Evolutionary conservation across 2,329 filamentous ascomycete species (phyloP).

Genomic region (Chalaropsis thielavioides): DNA sequence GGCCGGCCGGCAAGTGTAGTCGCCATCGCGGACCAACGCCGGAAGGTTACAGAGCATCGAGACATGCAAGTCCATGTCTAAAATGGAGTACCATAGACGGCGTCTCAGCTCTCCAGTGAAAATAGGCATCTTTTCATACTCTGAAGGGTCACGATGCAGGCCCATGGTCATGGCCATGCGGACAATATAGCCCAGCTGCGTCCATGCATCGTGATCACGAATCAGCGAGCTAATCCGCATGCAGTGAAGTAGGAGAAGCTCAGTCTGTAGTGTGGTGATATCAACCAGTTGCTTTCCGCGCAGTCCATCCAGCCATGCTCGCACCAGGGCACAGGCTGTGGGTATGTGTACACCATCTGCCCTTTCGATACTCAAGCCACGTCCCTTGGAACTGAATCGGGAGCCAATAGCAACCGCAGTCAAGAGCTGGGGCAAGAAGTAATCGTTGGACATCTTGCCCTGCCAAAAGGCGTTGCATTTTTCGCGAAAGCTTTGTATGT

Average conservation of each 20-base stretch:
- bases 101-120: slow-evolving; percentile 40
- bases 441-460: slow-evolving; percentile 32
- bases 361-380: slow-evolving; percentile 37
- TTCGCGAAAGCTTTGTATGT: slow-evolving; percentile 36
- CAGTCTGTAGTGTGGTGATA: slow-evolving; percentile 38
- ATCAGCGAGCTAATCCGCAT: slow-evolving; percentile 37
- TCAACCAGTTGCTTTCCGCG: slow-evolving; percentile 39
- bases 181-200: slow-evolving; percentile 39
- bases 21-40: slow-evolving; percentile 36
- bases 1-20: slow-evolving; percentile 39
- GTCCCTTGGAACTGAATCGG: slow-evolving; percentile 37
- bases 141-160: slow-evolving; percentile 41
- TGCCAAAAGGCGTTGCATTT: slow-evolving; percentile 41
- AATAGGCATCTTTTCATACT: slow-evolving; percentile 36
- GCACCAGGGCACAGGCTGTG: slow-evolving; percentile 40
- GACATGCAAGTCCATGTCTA: slow-evolving; percentile 42
- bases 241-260: slow-evolving; percentile 39
- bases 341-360: slow-evolving; percentile 41
- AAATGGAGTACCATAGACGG: slow-evolving; percentile 41
- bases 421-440: slow-evolving; percentile 40
- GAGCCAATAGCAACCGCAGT: slow-evolving; percentile 40
- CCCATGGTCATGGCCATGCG: slow-evolving; percentile 47
- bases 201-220: slow-evolving; percentile 38
- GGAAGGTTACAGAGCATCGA: slow-evolving; percentile 40
- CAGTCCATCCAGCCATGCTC: slow-evolving; percentile 38